Base-by-base conservation (phyloP, 345 rosid species). In the Sonneratia caseolaris region DNA sequence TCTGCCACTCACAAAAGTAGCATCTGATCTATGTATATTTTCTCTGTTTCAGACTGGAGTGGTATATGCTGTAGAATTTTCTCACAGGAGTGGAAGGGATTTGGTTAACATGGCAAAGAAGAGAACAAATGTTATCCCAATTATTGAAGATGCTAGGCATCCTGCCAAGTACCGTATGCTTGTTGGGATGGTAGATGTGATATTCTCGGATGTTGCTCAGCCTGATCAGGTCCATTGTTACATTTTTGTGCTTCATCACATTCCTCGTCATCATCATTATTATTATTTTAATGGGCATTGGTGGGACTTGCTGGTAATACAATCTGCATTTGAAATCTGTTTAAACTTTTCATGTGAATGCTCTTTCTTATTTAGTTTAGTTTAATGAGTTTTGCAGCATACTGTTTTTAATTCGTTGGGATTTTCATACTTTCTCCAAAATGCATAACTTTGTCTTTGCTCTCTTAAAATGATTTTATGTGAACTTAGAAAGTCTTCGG, bases 181-280 rank as follows among this genome's bases (percentile, higher is more conserved):
- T 65, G 93, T 96, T n/a, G 97, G 97, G 77, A 96, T 96, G 99
- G 98, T 96, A 66, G 99, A 96, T 88, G 98, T 96, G 22, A 88
- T 96, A 62, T 96, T 96, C 81, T 91, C 99, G 36, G 99, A 96
- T 85, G 99, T 96, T 86, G 98, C 99, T 53, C 99, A 96, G 77
- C 99, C 99, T 0, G 99, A 96, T 83, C 97, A 96, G 97, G 99
- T 96, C 74, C 84, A 83, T 73, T 37, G 43, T 53, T 72, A 4
- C n/a, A 35, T 67, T 13, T 49, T 73, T 22, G 12, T 36, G 68
- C 3, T 66, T 11, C 38, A 64, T 3, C 14, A 14, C 35, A 12
- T 48, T 48, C 3, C 18, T 27, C 1, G 32, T 27, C 32, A 27
- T 48, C 18, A 12, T 13, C 2, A 48, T 48, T 11, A 12, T 48